A percentile compares a stretch with the other conserved stretches of the same genome.
These are phyloP conservation scores for Nicotiana knightiana DNA, from an alignment of 257 asterid species.

Conservation along the genomic window DNA sequence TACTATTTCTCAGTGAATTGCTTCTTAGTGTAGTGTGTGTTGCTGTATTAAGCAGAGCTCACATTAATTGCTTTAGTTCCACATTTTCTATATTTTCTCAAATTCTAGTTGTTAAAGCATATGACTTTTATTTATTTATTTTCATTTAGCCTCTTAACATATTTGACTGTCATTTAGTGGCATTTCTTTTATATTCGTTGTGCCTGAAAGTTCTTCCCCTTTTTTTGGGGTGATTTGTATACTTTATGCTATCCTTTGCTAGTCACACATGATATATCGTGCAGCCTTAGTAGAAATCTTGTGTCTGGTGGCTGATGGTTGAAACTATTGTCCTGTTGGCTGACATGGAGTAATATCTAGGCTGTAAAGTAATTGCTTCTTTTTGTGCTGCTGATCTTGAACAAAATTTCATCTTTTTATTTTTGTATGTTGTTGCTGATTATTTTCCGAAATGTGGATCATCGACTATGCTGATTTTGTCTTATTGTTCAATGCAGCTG, in stretches of 20 bases:
- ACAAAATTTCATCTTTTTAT: not conserved
- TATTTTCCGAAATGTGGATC: not conserved
- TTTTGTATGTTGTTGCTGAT: not conserved
- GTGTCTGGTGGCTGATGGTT: not conserved
- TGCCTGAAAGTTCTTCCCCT: not conserved
- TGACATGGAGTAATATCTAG: not conserved
- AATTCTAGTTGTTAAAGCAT: not conserved
- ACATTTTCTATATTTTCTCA: no score
- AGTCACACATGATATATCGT: not conserved
- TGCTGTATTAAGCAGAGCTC: not conserved
- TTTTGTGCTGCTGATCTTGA: not conserved
- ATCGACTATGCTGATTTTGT: not conserved
- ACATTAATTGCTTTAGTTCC: not conserved
- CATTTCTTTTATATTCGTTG: not conserved
- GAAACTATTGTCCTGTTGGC: not conserved
- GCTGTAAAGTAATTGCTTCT: not conserved
- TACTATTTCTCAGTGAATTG: not conserved
- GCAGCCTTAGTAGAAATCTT: not conserved
- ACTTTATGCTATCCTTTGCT: not conserved
- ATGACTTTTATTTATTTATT: not conserved
- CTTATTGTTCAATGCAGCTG: slow-evolving; percentile 44
- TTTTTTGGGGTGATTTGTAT: not conserved
- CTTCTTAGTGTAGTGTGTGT: not conserved
- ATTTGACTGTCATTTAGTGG: not conserved
- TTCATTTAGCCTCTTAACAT: not conserved